A percentile compares a stretch with the other conserved stretches of the same genome.
These are phyloP conservation scores for Debaryomyces prosopidis DNA, from an alignment of 805 yeast species.

Conservation along the genomic window DNA sequence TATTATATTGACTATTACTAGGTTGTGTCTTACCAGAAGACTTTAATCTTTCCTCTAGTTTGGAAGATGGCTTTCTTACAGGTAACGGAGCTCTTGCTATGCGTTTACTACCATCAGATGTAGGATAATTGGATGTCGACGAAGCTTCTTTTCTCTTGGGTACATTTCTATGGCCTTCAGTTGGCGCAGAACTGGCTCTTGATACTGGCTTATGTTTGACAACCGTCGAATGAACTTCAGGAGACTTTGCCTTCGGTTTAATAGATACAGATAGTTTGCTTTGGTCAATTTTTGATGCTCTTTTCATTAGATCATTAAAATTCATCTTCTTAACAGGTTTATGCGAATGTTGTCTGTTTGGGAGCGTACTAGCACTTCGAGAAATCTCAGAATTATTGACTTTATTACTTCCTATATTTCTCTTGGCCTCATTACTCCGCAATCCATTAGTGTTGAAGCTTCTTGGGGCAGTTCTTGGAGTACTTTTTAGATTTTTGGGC, in stretches of 20 bases:
- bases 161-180: neutral
- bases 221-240: constrained; percentile 16
- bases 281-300: constrained; percentile 61
- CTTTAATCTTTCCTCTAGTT: constrained; percentile 48
- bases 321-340: constrained; percentile 45
- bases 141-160: neutral
- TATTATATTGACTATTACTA: neutral
- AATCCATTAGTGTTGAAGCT: neutral
- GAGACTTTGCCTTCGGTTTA: constrained; percentile 41
- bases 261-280: constrained; percentile 36
- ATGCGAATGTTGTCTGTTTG: constrained; percentile 6
- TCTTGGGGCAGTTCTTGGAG: constrained; percentile 9
- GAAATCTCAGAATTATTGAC: neutral
- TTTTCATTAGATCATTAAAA: constrained; percentile 67
- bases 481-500: constrained; percentile 18
- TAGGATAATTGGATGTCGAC: neutral
- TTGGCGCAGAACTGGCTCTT: neutral
- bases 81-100: constrained; percentile 31
- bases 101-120: neutral
- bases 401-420: neutral
- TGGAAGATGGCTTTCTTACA: constrained; percentile 58
- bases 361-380: neutral
- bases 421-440: neutral
- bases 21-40: constrained; percentile 14
- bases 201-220: neutral